These are phyloP conservation scores for Ceratocystis eucalypticola DNA, from an alignment of 2,329 filamentous ascomycete genomes.

Conservation along the genomic window DNA sequence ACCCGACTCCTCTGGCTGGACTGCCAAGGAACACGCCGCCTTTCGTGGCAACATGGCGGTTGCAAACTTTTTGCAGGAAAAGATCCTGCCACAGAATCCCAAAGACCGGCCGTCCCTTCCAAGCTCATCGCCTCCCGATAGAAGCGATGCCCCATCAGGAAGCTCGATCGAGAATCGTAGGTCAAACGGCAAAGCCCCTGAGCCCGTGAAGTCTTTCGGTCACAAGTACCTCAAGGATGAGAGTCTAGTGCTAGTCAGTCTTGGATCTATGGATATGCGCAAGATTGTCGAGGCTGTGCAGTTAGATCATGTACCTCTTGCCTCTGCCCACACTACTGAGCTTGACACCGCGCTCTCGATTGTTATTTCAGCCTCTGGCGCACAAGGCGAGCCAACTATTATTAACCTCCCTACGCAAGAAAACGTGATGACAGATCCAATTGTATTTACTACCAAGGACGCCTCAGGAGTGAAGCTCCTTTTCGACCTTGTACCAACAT, in stretches of 20 bases:
- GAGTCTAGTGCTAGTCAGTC: constrained; percentile 77
- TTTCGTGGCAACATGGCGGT: constrained; percentile 78
- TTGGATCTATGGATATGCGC: constrained; percentile 88
- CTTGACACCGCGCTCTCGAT: constrained; percentile 88
- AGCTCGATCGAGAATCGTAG: constrained; percentile 50
- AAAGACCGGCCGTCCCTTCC: constrained; percentile 1
- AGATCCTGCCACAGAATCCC: constrained; percentile 21
- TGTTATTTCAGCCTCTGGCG: constrained; percentile 74
- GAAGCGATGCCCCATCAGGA: constrained; percentile 28
- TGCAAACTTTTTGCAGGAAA: constrained; percentile 46
- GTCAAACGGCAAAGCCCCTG: constrained; percentile 46
- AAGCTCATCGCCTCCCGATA: constrained; percentile 12
- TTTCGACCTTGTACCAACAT: constrained; percentile 92
- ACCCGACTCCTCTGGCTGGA: constrained; percentile 82
- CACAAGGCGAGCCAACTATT: constrained; percentile 71
- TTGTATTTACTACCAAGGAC: constrained; percentile 73
- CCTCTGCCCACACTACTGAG: constrained; percentile 80
- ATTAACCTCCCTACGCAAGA: constrained; percentile 91
- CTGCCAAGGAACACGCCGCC: constrained; percentile 81
- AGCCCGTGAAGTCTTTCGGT: constrained; percentile 88
- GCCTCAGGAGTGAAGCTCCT: constrained; percentile 70
- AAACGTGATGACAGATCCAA: constrained; percentile 83
- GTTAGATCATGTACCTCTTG: constrained; percentile 75
- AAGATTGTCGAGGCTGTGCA: constrained; percentile 69
- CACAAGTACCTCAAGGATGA: constrained; percentile 87